phyloP scores from a whole-genome alignment of 1,284 basidiomycete species.

The Ustilago loliicola region DNA sequence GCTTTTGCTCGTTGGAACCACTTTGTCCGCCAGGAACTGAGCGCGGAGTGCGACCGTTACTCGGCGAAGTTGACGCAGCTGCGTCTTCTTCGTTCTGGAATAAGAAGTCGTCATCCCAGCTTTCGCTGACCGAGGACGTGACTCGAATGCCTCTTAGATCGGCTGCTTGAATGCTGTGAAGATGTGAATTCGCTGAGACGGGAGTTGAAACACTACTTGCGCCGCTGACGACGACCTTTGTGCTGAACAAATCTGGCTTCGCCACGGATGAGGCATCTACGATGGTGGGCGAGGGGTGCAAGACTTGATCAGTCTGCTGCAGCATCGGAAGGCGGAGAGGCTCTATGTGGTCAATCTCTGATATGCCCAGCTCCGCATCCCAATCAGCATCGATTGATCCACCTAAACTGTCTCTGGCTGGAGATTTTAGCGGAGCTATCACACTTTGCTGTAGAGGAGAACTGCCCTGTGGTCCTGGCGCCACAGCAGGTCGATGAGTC shows the following conservation, averaged over 20 bases:
- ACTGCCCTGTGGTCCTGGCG: background rate
- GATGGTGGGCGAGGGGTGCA: background rate
- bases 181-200: background rate
- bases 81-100: slow-evolving; percentile 50
- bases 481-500: background rate
- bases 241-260: background rate
- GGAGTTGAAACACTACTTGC: slow-evolving; percentile 6
- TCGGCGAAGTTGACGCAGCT: background rate
- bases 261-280: background rate
- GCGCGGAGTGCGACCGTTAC: background rate
- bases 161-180: slow-evolving; percentile 13
- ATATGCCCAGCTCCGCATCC: slow-evolving; percentile 46
- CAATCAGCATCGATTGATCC: slow-evolving; percentile 43
- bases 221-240: slow-evolving; percentile 16
- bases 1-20: background rate
- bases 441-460: background rate
- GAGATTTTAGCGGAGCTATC: background rate
- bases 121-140: slow-evolving; percentile 52
- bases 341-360: slow-evolving; percentile 22
- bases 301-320: background rate
- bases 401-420: background rate
- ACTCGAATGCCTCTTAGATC: slow-evolving; percentile 42
- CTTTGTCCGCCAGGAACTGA: background rate
- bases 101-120: slow-evolving; percentile 61
- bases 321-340: slow-evolving; percentile 30